Conservation (phyloP, 192 early-diverging fungal genomes). For the Rhizoclosmatium globosum region DNA sequence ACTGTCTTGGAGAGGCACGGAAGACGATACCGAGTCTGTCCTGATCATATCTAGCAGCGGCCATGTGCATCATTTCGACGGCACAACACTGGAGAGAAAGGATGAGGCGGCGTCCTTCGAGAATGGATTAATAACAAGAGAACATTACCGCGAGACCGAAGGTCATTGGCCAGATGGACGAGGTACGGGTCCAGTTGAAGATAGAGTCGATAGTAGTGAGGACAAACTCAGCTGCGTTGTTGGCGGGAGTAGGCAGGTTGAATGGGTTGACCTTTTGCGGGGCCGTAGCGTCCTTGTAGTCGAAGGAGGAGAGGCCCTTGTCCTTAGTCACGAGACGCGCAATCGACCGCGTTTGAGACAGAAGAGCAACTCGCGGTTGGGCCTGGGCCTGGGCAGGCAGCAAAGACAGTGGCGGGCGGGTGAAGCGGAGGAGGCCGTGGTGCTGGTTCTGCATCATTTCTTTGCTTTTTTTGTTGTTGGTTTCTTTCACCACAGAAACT, state of each 20-base stretch:
- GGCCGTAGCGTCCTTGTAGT: conserved; percentile 35
- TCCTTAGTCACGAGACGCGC: conserved; percentile 41
- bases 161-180: conserved; percentile 82
- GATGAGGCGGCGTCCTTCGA: background rate
- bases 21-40: conserved; percentile 98
- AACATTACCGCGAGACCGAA: conserved; percentile 68
- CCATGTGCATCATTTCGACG: conserved; percentile 98
- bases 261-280: conserved; percentile 56
- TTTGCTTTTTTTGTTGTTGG: conserved; percentile 10
- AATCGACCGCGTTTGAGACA: conserved; percentile 27
- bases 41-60: conserved; percentile 95
- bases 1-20: conserved; percentile 95
- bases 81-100: conserved; percentile 82
- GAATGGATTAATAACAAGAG: background rate
- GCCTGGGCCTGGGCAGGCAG: background rate
- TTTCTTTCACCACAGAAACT: background rate
- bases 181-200: conserved; percentile 92
- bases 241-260: conserved; percentile 53
- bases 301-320: conserved; percentile 47
- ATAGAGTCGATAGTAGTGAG: conserved; percentile 91
- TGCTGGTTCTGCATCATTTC: background rate
- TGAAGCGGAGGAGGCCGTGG: background rate
- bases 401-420: background rate
- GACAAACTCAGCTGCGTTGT: conserved; percentile 68
- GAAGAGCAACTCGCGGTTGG: background rate